These are phyloP conservation scores for Elaeis guineensis DNA, from an alignment of 176 grass and related monocot species.

Conservation along the genomic window DNA sequence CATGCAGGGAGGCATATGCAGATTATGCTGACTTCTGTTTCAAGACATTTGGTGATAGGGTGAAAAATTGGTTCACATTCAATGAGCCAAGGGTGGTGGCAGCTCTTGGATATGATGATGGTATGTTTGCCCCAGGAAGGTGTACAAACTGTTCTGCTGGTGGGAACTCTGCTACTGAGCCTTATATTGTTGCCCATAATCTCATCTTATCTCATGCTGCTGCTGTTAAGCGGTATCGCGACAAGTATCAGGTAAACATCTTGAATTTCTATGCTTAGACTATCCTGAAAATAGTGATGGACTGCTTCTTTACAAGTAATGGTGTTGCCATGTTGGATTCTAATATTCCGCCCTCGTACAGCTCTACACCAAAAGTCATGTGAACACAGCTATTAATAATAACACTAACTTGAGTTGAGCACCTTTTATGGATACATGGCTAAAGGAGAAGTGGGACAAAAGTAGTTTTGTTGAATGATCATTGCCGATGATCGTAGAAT, in stretches of 20 bases:
- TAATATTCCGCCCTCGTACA: too few relatives aligned
- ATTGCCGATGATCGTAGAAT: too few relatives aligned
- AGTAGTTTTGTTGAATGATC: too few relatives aligned
- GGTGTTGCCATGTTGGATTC: too few relatives aligned
- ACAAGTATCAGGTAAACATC: constrained; percentile 64
- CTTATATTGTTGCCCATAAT: constrained; percentile 63
- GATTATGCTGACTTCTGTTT: constrained; percentile 81
- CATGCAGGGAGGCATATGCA: constrained; percentile 49
- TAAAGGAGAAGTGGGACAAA: too few relatives aligned
- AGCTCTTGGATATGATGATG: constrained; percentile 78
- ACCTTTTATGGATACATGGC: too few relatives aligned
- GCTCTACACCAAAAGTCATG: too few relatives aligned
- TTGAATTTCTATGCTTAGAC: neutral
- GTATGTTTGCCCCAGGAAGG: constrained; percentile 63
- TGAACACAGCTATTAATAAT: too few relatives aligned
- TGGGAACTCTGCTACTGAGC: constrained; percentile 79
- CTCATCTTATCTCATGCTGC: constrained; percentile 82
- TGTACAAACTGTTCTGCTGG: constrained; percentile 43
- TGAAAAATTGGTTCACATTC: constrained; percentile 94
- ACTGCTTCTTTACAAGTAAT: too few relatives aligned
- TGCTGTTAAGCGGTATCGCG: constrained; percentile 51
- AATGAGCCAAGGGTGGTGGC: constrained; percentile 77
- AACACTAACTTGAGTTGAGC: too few relatives aligned
- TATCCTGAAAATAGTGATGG: neutral
- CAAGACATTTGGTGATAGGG: constrained; percentile 62